Evolutionary conservation across 2,329 filamentous ascomycete genomes (phyloP), one percentile per base, ranked within the genome.

Genomic region (Fusarium redolens): DNA sequence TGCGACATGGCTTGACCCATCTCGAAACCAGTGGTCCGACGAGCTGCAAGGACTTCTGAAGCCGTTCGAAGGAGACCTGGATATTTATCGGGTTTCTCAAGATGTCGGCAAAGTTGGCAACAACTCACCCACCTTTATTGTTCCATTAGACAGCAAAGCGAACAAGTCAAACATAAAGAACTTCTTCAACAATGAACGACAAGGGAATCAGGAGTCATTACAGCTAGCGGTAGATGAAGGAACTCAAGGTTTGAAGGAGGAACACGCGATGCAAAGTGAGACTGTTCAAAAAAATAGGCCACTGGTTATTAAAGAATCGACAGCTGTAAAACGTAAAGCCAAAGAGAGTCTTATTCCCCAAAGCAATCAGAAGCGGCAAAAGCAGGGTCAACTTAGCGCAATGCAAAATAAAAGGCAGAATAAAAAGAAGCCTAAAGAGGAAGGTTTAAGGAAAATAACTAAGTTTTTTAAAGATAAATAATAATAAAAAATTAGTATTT

Each of bases 31-130:
- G 66, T 98, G 96, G 96, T 92, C 89, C 5, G 87, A 86, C 57
- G 92, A 96, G 61, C 84, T 98, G 33, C 95, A 98, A 79, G 85
- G 85, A 1, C 83, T 97, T 2, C 84, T 98, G n/a, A 92, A 89
- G 78, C 95, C 96, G 0, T 97, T 91, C 73, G 83, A 89, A 9
- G 93, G 93, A 8, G 92, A 93, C 61, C 84, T 99, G 13, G 94
- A 97, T 61, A 91, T 93, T 59, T 98, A 97, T 79, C 91, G 92
- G 1, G 96, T 99, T 4, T 91, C 88, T 76, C 93, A 94, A 79
- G 95, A 96, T 7, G 96, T 98, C 0, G 95, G 95, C 1, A 98
- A 97, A 83, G 95, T 97, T 0, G 95, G 96, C 10, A 97, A 97
- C 75, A 93, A 97, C 80, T 97, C 93, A 25, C 91, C 94, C 0